Evolutionary conservation across 2,329 filamentous ascomycete genomes (phyloP).

Genomic region (Cladophialophora carrionii): DNA sequence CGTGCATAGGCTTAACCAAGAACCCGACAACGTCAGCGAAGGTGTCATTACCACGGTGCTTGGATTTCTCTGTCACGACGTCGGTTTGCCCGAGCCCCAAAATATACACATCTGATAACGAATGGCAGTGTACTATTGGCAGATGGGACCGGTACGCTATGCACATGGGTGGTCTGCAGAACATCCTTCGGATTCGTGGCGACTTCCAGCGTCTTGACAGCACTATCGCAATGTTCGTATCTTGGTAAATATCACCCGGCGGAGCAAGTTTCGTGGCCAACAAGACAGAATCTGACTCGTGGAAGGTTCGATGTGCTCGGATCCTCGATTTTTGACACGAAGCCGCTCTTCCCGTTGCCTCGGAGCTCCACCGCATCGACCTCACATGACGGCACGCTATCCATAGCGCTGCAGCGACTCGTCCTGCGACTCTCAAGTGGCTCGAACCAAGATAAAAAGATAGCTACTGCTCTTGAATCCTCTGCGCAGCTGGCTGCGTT

Average conservation of each 20-base stretch:
- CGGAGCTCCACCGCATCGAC: not conserved
- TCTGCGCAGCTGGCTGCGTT: not conserved
- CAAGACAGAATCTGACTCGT: not conserved
- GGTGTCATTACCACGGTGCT: conserved; percentile 36
- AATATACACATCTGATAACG: not conserved
- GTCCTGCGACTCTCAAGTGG: not conserved
- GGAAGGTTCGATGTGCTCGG: conserved; percentile 20
- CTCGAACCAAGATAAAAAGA: not conserved
- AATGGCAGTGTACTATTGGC: conserved; percentile 33
- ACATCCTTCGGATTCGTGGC: conserved; percentile 34
- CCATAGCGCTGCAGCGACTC: not conserved
- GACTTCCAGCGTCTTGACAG: conserved; percentile 29
- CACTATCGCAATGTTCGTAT: conserved; percentile 13
- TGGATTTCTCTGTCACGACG: conserved; percentile 40
- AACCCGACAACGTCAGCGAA: conserved; percentile 31
- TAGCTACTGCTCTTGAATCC: conserved; percentile 2
- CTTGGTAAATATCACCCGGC: conserved; percentile 8
- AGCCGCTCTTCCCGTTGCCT: conserved; percentile 12
- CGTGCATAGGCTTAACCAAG: conserved; percentile 32
- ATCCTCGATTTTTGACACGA: conserved; percentile 15
- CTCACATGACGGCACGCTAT: not conserved
- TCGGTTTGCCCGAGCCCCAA: conserved; percentile 23
- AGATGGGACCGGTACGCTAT: conserved; percentile 35
- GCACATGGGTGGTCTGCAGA: conserved; percentile 37
- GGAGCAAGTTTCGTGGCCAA: not conserved